Evolutionary conservation across 108 stramenopile species (phyloP).

Genomic region (Cyclotella atomus): DNA sequence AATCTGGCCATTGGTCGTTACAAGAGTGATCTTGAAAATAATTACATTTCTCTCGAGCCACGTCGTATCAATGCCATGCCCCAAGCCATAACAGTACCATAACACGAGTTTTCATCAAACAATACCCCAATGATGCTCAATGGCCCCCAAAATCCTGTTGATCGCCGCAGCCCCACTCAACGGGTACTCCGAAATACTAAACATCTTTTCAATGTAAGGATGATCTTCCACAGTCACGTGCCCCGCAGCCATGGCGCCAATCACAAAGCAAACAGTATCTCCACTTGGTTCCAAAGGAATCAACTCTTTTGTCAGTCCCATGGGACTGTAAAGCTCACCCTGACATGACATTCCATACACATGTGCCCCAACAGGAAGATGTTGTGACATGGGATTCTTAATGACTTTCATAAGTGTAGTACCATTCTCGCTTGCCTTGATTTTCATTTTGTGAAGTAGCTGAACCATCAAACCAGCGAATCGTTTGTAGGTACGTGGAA

Average conservation of each 20-base stretch:
- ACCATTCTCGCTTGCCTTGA: slow-evolving; percentile 92
- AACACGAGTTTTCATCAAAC: slow-evolving; percentile 49
- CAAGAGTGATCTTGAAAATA: background rate
- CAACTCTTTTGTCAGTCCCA: slow-evolving; percentile 74
- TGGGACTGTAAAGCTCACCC: slow-evolving; percentile 90
- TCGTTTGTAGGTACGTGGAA: slow-evolving; percentile 98
- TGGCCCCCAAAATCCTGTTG: slow-evolving; percentile 86
- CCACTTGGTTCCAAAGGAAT: slow-evolving; percentile 64
- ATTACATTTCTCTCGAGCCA: too few relatives aligned
- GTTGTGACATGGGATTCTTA: slow-evolving; percentile 96
- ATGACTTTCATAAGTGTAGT: slow-evolving; percentile 96
- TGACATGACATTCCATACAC: slow-evolving; percentile 87
- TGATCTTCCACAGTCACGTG: slow-evolving; percentile 93
- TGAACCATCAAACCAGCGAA: slow-evolving; percentile 94
- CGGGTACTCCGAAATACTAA: slow-evolving; percentile 95
- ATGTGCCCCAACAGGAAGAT: slow-evolving; percentile 92
- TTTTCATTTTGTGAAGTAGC: slow-evolving; percentile 98
- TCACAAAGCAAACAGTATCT: slow-evolving; percentile 85
- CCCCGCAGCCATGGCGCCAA: slow-evolving; percentile 97
- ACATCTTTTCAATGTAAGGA: slow-evolving; percentile 96
- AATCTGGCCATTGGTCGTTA: slow-evolving; percentile 8
- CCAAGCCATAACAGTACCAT: background rate
- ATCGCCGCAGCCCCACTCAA: slow-evolving; percentile 94
- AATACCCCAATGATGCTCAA: slow-evolving; percentile 97
- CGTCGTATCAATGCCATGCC: too few relatives aligned